phyloP scores from a whole-genome alignment of 140 eudicot species.

The Flaveria floridana region DNA sequence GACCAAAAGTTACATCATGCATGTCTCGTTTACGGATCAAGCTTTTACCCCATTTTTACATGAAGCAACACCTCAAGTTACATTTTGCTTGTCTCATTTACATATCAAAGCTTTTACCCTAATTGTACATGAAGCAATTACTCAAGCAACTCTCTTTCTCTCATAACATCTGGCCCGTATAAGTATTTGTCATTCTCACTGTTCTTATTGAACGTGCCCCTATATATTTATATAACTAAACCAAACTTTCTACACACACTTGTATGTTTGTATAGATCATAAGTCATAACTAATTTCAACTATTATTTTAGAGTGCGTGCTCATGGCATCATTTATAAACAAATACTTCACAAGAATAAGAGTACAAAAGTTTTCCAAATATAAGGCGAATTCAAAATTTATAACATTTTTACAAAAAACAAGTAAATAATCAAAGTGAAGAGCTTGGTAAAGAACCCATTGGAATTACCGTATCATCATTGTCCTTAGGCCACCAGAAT shows the following conservation, averaged over 20 bases:
- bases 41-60: no score
- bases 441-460: constrained; percentile 81
- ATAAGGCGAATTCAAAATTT: not conserved
- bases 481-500: constrained; percentile 33
- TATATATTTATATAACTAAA: not conserved
- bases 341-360: constrained; percentile 33
- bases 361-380: constrained; percentile 23
- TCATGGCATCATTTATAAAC: constrained; percentile 21
- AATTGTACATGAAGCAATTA: no score
- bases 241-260: no score
- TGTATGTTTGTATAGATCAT: not conserved
- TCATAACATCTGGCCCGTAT: no score
- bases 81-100: no score
- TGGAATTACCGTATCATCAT: constrained; percentile 51
- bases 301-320: not conserved
- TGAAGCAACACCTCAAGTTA: no score
- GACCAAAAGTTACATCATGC: no score
- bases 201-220: not conserved
- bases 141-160: no score
- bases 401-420: constrained; percentile 20
- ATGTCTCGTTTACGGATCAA: no score
- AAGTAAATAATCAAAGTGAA: constrained; percentile 43
- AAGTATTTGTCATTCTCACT: not conserved
- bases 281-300: constrained; percentile 1
- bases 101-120: no score